These are phyloP conservation scores for Colletotrichum spinosum DNA, from an alignment of 2,329 filamentous ascomycete genomes.

Conservation along the genomic window DNA sequence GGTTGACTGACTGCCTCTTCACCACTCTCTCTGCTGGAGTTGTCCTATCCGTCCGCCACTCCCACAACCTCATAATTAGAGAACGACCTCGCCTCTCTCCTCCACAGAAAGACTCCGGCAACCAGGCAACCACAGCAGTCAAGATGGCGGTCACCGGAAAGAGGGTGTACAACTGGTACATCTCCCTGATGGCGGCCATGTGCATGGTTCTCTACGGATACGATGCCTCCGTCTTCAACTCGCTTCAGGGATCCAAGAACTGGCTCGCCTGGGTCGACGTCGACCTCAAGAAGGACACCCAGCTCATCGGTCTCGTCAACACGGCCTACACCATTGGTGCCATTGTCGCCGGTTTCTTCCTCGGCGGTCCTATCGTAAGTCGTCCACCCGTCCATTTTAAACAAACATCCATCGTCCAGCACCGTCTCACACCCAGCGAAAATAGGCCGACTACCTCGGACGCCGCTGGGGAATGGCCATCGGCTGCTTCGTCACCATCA, in stretches of 20 bases:
- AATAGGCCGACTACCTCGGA: conserved; percentile 66
- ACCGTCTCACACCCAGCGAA: not conserved
- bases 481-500: conserved; percentile 73
- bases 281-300: conserved; percentile 54
- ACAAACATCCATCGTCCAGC: not conserved
- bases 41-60: not conserved
- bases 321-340: conserved; percentile 78
- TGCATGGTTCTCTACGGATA: conserved; percentile 83
- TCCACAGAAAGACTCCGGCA: not conserved
- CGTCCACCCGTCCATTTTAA: not conserved
- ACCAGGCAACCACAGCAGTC: not conserved
- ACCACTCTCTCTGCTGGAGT: conserved; percentile 15
- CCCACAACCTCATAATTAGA: not conserved
- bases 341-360: conserved; percentile 76
- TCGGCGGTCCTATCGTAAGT: conserved; percentile 69
- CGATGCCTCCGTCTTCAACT: conserved; percentile 80
- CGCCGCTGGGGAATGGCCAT: conserved; percentile 73
- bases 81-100: not conserved
- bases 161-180: conserved; percentile 45
- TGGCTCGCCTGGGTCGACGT: conserved; percentile 74
- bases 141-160: conserved; percentile 34
- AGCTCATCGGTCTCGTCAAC: conserved; percentile 66
- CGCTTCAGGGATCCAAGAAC: conserved; percentile 74
- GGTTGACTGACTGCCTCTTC: conserved; percentile 1
- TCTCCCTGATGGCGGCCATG: conserved; percentile 76